These are phyloP conservation scores for Ophiostoma tasmaniense DNA, from an alignment of 2,329 filamentous ascomycete species.

Conservation along the genomic window DNA sequence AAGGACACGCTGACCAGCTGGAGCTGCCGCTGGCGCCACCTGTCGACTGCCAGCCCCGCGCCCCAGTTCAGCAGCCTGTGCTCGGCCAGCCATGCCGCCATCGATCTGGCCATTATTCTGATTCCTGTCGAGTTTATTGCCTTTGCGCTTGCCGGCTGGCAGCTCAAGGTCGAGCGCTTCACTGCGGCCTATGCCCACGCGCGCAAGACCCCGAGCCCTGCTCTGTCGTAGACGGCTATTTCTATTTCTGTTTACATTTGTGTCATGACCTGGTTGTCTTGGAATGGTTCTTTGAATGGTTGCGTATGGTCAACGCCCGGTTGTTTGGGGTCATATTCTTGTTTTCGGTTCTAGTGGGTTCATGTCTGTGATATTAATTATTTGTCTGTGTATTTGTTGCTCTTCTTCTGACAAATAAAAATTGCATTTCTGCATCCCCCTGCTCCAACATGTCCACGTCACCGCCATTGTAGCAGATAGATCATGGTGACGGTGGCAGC, in stretches of 20 bases:
- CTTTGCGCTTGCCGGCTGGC: conserved; percentile 38
- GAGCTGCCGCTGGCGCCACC: conserved; percentile 51
- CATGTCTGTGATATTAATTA: neutral
- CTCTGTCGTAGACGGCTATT: conserved; percentile 3
- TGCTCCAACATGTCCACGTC: neutral
- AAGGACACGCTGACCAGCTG: conserved; percentile 52
- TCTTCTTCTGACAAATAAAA: neutral
- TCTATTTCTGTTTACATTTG: neutral
- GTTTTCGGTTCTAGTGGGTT: neutral
- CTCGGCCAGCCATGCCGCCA: conserved; percentile 44
- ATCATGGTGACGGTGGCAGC: neutral
- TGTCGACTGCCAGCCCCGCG: conserved; percentile 40
- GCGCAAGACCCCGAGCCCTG: conserved; percentile 29
- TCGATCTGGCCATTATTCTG: conserved; percentile 47
- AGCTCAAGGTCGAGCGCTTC: conserved; percentile 39
- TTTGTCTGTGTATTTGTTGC: neutral
- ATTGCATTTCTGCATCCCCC: neutral
- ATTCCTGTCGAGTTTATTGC: conserved; percentile 47
- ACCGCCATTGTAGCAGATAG: neutral
- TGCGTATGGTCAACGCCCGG: neutral
- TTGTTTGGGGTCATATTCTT: neutral
- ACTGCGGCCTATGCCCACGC: conserved; percentile 26
- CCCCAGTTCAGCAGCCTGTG: conserved; percentile 52
- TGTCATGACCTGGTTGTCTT: neutral
- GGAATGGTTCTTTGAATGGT: neutral